Evolutionary conservation across 768 basidiomycete genomes (phyloP).

Genomic region (Lentinus brumalis): DNA sequence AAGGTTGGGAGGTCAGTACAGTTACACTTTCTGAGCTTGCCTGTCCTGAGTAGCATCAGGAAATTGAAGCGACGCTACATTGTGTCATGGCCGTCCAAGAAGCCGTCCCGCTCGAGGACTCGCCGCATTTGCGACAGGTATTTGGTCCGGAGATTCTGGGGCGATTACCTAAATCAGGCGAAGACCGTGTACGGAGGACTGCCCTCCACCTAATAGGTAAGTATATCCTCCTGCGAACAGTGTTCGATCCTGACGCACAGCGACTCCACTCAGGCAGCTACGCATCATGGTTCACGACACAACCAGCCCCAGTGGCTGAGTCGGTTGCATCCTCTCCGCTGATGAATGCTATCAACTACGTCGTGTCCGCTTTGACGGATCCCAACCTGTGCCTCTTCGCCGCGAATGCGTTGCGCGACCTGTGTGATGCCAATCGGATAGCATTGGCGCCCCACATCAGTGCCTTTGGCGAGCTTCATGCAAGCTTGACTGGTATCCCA

Average conservation of each 20-base stretch:
- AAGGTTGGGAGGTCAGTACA: conserved; percentile 73
- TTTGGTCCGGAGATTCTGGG: conserved; percentile 77
- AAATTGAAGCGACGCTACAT: conserved; percentile 84
- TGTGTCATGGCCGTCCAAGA: conserved; percentile 88
- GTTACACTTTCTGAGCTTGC: conserved; percentile 1
- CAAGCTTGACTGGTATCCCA: conserved; percentile 70
- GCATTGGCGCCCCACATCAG: conserved; percentile 81
- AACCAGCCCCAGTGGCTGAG: conserved; percentile 32
- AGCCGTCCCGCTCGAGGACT: conserved; percentile 67
- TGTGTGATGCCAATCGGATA: conserved; percentile 89
- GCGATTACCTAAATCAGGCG: conserved; percentile 62
- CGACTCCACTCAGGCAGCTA: conserved; percentile 56
- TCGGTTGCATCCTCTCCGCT: conserved; percentile 46
- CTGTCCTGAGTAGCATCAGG: conserved; percentile 42
- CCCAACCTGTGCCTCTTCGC: conserved; percentile 66
- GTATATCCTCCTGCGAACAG: conserved; percentile 15
- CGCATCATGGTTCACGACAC: conserved; percentile 77
- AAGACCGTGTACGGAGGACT: conserved; percentile 70
- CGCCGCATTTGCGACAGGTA: conserved; percentile 56
- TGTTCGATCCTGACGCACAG: background rate
- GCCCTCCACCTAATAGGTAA: conserved; percentile 74
- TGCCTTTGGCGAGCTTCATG: conserved; percentile 84
- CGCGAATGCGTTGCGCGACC: conserved; percentile 78
- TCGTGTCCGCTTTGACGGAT: conserved; percentile 71
- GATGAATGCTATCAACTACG: conserved; percentile 66